Evolutionary conservation across 371 early-diverging fungal species (phyloP).

Genomic region (Coemansia sp.): DNA sequence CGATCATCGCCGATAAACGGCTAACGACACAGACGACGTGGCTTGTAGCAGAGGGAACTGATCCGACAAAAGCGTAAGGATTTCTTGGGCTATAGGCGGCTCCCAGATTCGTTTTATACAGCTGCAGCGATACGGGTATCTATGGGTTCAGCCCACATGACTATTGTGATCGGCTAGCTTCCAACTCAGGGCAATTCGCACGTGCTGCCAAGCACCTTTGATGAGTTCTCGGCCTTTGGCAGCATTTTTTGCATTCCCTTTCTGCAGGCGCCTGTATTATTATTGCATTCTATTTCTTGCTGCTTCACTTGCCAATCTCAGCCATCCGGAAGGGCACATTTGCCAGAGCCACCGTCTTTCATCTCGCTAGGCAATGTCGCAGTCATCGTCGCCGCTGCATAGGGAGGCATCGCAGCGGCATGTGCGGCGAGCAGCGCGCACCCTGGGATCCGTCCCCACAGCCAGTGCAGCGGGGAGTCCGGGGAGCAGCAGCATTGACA

Average conservation of each 20-base stretch:
- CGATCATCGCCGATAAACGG: background rate
- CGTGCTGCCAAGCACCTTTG: too few relatives aligned
- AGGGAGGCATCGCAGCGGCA: constrained; percentile 21
- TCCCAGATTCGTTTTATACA: too few relatives aligned
- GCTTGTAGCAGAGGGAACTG: constrained; percentile 11
- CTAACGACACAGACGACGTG: constrained; percentile 1
- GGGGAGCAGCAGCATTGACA: background rate
- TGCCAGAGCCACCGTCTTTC: background rate
- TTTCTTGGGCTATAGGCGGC: background rate
- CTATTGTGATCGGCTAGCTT: too few relatives aligned
- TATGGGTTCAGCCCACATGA: too few relatives aligned
- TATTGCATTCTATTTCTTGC: too few relatives aligned
- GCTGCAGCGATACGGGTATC: too few relatives aligned
- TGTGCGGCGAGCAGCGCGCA: constrained; percentile 34
- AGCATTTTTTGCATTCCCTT: too few relatives aligned
- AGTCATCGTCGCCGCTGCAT: constrained; percentile 3
- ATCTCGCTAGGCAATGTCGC: background rate
- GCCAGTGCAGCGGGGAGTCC: background rate
- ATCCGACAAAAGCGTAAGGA: constrained; percentile 5
- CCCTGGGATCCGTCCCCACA: constrained; percentile 15
- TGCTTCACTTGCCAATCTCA: too few relatives aligned
- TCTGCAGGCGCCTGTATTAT: too few relatives aligned
- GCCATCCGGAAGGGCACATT: too few relatives aligned
- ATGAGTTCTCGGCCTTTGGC: too few relatives aligned
- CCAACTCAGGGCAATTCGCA: too few relatives aligned